A percentile compares a stretch with the other conserved stretches of the same genome.
Conservation (phyloP, 495 filamentous ascomycete species). For the Chaetomium tenue region DNA sequence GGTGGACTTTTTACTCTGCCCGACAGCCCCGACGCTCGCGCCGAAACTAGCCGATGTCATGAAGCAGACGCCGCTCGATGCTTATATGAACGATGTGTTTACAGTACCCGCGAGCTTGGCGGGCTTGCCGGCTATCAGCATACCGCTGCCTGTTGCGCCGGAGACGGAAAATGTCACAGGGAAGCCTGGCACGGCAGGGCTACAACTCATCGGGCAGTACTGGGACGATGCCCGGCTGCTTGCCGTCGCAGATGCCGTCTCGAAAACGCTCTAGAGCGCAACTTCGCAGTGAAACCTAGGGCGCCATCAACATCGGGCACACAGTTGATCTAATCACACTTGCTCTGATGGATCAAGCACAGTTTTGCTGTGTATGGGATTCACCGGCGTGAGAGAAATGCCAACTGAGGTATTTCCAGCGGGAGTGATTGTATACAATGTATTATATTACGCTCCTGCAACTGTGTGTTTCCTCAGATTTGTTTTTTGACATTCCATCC, state of each 20-base stretch:
- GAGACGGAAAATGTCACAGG: conserved; percentile 28
- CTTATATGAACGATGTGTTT: conserved; percentile 90
- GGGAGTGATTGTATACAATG: conserved; percentile 2
- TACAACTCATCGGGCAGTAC: conserved; percentile 90
- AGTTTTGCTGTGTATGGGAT: no score
- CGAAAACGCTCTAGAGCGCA: conserved; percentile 23
- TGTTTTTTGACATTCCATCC: no score
- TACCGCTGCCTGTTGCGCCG: conserved; percentile 59
- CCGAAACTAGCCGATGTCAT: conserved; percentile 59
- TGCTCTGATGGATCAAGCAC: background rate
- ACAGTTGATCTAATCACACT: background rate
- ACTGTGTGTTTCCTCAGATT: no score
- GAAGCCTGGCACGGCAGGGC: conserved; percentile 53
- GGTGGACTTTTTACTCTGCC: conserved; percentile 86
- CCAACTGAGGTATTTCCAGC: background rate
- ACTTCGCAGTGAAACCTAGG: background rate
- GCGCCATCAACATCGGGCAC: background rate
- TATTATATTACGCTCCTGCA: background rate
- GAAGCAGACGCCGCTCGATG: conserved; percentile 38
- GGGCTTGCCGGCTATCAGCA: conserved; percentile 82
- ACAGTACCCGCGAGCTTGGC: conserved; percentile 94
- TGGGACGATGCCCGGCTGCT: conserved; percentile 75
- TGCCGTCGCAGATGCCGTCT: conserved; percentile 51
- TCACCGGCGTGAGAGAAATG: background rate
- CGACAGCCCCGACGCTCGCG: conserved; percentile 76